Evolutionary conservation across 768 basidiomycete species (phyloP).

Genomic region (Naganishia friedmannii): DNA sequence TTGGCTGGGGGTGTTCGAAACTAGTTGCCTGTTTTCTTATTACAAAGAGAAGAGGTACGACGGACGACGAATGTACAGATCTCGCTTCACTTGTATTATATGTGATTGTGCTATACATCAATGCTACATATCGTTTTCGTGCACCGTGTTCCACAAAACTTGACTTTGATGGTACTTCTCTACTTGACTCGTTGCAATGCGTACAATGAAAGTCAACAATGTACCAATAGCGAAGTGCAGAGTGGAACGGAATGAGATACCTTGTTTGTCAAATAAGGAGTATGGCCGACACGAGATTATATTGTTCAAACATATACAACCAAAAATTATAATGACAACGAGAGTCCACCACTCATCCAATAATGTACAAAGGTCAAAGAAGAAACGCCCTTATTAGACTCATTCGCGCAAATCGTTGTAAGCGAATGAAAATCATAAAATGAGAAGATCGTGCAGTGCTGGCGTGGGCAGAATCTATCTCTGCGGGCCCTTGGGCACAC

Average conservation of each 20-base stretch:
- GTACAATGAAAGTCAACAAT: neutral
- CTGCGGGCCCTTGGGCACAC: neutral
- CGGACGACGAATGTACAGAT: constrained; percentile 30
- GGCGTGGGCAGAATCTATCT: neutral
- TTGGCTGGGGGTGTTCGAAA: constrained; percentile 22
- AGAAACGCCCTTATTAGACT: neutral
- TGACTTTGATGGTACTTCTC: too few species aligned
- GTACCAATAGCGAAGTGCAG: neutral
- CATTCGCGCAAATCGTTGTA: neutral
- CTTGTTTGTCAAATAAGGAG: too few species aligned
- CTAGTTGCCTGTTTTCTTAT: constrained; percentile 25
- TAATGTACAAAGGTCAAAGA: neutral
- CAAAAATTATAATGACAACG: neutral
- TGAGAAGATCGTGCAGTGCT: too few species aligned
- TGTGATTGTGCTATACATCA: constrained; percentile 13
- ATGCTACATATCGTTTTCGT: too few species aligned
- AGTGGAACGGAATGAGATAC: too few species aligned
- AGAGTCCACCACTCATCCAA: neutral
- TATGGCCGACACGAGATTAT: neutral
- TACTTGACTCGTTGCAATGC: too few species aligned
- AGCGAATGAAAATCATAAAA: too few species aligned
- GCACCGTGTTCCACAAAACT: too few species aligned
- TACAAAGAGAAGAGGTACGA: constrained; percentile 17
- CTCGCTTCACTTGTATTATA: neutral
- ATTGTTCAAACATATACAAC: neutral